phyloP scores from a whole-genome alignment of 768 basidiomycete genomes.

The Candolleomyces efflorescens region DNA sequence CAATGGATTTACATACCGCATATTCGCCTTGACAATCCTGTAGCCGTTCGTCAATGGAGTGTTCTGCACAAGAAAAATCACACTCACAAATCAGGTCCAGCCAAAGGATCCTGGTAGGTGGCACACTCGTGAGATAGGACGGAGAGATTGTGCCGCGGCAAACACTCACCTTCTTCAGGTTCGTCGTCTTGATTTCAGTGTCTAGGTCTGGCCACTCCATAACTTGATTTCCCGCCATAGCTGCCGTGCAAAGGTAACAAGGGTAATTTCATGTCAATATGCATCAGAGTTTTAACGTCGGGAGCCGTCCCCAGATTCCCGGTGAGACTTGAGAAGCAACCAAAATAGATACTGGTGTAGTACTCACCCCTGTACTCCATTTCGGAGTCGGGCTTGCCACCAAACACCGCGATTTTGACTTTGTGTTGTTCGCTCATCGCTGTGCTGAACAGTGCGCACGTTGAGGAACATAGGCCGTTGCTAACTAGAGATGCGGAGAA shows the following conservation, averaged over 20 bases:
- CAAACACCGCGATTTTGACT: conserved; percentile 51
- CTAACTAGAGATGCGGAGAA: conserved; percentile 22
- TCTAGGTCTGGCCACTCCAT: conserved; percentile 59
- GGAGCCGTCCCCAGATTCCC: not conserved
- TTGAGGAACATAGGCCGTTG: conserved; percentile 52
- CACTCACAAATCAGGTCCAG: conserved; percentile 40
- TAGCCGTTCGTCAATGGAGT: not conserved
- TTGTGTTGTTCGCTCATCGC: conserved; percentile 54
- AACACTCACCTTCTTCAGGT: conserved; percentile 40
- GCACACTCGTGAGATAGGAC: not conserved
- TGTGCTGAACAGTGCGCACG: conserved; percentile 61
- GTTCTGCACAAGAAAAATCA: not conserved
- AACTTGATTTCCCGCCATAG: conserved; percentile 62
- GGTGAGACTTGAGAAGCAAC: not conserved
- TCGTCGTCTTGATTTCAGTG: conserved; percentile 56
- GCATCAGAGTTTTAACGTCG: not conserved
- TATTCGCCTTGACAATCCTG: conserved; percentile 40
- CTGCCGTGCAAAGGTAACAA: conserved; percentile 14
- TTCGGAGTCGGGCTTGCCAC: conserved; percentile 47
- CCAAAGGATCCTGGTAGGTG: conserved; percentile 33
- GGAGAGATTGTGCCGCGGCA: not conserved
- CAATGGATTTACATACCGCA: conserved; percentile 30
- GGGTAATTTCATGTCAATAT: not conserved
- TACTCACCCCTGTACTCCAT: conserved; percentile 46
- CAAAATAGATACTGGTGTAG: not conserved